phyloP scores from a whole-genome alignment of 202 grass and related monocot genomes.

The Carex sylvatica region DNA sequence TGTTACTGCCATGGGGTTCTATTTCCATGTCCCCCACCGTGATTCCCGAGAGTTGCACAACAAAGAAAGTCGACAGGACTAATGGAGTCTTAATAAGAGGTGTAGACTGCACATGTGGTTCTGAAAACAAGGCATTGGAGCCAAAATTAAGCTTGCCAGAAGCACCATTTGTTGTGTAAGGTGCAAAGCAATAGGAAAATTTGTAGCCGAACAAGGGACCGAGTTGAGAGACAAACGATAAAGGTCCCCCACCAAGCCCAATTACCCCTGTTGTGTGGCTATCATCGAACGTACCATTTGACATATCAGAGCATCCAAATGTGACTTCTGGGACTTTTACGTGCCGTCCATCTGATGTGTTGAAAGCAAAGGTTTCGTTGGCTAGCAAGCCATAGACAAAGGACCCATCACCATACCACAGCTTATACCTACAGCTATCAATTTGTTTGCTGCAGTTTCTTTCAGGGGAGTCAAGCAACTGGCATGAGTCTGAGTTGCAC shows the following conservation, averaged over 20 bases:
- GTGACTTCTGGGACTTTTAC: neutral
- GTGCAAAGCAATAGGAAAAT: constrained; percentile 70
- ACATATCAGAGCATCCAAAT: no score
- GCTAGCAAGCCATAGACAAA: constrained; percentile 24
- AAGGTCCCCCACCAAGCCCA: no score
- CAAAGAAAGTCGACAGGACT: constrained; percentile 31
- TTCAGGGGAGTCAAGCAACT: neutral
- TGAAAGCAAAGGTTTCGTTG: constrained; percentile 49
- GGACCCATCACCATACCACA: constrained; percentile 40
- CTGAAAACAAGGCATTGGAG: constrained; percentile 20
- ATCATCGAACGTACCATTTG: no score
- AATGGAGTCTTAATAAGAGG: neutral
- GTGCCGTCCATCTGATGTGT: neutral
- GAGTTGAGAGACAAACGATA: no score
- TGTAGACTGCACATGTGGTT: constrained; percentile 19
- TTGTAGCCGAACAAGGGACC: constrained; percentile 29
- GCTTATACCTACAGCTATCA: constrained; percentile 36
- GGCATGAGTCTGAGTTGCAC: constrained; percentile 35
- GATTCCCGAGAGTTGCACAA: constrained; percentile 27
- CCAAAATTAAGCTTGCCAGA: constrained; percentile 44
- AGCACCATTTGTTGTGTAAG: constrained; percentile 9
- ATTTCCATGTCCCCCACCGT: neutral
- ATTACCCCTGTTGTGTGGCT: no score
- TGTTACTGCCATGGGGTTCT: neutral
- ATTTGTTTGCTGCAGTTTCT: constrained; percentile 6